These are phyloP conservation scores for Tuber borchii DNA, from an alignment of 495 filamentous ascomycete species.

Conservation along the genomic window DNA sequence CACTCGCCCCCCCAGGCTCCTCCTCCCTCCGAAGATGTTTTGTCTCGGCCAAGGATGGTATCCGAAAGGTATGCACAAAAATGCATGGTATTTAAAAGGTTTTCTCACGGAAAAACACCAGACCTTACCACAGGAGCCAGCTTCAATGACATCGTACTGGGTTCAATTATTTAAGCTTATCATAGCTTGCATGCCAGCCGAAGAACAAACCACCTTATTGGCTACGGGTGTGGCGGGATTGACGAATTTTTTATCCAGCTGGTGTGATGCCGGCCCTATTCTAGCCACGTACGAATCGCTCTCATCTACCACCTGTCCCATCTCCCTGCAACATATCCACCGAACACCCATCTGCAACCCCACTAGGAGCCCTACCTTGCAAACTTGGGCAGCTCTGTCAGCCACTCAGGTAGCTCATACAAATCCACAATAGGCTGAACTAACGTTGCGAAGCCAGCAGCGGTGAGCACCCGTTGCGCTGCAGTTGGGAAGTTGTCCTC, in stretches of 20 bases:
- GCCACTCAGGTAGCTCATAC: slow-evolving; percentile 70
- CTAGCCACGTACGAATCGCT: slow-evolving; percentile 75
- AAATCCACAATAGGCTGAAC: slow-evolving; percentile 86
- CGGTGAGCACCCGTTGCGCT: slow-evolving; percentile 85
- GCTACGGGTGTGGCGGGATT: slow-evolving; percentile 66
- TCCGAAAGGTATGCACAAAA: too few relatives aligned
- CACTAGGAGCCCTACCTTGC: slow-evolving; percentile 93
- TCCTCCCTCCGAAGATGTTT: too few relatives aligned
- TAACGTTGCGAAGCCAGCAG: slow-evolving; percentile 92
- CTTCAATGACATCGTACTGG: too few relatives aligned
- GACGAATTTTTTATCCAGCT: slow-evolving; percentile 84
- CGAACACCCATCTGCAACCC: slow-evolving; percentile 83
- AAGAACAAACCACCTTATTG: slow-evolving; percentile 89
- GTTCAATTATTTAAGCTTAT: too few relatives aligned
- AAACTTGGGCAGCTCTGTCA: slow-evolving; percentile 72
- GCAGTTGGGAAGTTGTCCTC: slow-evolving; percentile 99
- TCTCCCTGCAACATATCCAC: slow-evolving; percentile 87
- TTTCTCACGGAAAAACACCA: too few relatives aligned
- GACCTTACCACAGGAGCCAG: too few relatives aligned
- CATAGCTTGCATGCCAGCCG: slow-evolving; percentile 91
- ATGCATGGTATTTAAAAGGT: too few relatives aligned
- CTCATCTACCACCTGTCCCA: slow-evolving; percentile 64
- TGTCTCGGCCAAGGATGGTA: too few relatives aligned
- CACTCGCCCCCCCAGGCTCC: too few relatives aligned
- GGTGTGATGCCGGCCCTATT: slow-evolving; percentile 76